Percentiles rank a stretch among this genome's conserved stretches.
Evolutionary conservation across 148 eudicot genomes (phyloP).

Genomic region (Silene uniflora): DNA sequence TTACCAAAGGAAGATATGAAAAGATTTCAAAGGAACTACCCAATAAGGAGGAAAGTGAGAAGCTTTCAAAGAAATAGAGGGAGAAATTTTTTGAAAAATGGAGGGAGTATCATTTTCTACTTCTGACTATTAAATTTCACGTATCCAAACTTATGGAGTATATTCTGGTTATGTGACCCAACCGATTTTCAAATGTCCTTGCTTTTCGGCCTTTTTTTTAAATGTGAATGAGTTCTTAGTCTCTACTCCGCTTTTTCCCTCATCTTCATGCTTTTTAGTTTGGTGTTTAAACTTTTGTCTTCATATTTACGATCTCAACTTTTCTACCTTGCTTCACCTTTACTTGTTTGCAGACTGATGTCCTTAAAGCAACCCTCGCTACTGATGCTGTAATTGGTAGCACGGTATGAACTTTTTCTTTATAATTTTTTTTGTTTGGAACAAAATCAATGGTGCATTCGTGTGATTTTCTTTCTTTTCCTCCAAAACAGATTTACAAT

Average conservation of each 20-base stretch:
- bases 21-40: no score
- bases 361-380: slow-evolving; percentile 92
- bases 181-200: not conserved
- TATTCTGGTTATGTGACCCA: not conserved
- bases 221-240: not conserved
- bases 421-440: not conserved
- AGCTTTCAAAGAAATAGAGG: no score
- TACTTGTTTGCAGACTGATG: slow-evolving; percentile 53
- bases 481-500: not conserved
- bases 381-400: slow-evolving; percentile 94
- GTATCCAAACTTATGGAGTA: not conserved
- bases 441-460: not conserved
- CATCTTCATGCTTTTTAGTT: not conserved
- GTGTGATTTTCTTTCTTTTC: not conserved
- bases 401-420: slow-evolving; percentile 42
- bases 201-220: not conserved
- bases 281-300: not conserved
- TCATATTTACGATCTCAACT: not conserved
- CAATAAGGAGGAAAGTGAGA: no score
- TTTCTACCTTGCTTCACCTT: slow-evolving; percentile 7
- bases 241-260: not conserved
- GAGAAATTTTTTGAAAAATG: no score
- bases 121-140: not conserved
- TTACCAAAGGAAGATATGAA: no score
- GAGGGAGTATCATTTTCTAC: not conserved